Base-by-base conservation (phyloP, 1,284 basidiomycete genomes). In the Dichomitus squalens region DNA sequence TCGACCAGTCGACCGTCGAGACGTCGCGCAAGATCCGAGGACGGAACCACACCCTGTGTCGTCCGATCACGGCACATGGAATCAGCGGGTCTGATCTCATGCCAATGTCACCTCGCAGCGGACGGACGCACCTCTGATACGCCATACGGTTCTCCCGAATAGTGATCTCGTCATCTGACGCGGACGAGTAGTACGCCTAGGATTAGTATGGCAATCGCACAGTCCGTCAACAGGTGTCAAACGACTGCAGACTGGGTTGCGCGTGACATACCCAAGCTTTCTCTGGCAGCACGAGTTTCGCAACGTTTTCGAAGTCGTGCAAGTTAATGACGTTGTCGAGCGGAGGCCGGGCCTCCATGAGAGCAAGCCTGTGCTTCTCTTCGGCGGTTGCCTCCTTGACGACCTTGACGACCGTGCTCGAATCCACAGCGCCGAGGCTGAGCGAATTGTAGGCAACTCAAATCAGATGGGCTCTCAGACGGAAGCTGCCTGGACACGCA, bases 281-380 rank as follows among this genome's bases (percentile, higher is more conserved):
- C 47, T 78, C 73, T 3, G 78, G 76, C 65, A 88, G 80, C 2
- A 83, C 77, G 29, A 72, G 64, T 61, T 78, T 79, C 3, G 84
- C 83, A 14, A 87, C 76, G 23, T 77, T 78, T 73, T 91, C 88
- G 64, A 91, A 88, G 71, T 91, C 89, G 72, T 88, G 87, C 70
- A 90, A 66, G 64, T 85, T 87, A 52, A 90, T 71, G 58, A 87
- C 81, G 68, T 85, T 81, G 49, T 78, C 78, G 27, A 90, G 70
- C 1, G 80, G 72, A 1, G 87, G 87, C 54, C 78, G 76, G 31
- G 76, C 70, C 5, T 71, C 72, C 36, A 75, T 59, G 41, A 75
- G 69, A 23, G 71, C 72, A 59, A 76, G 73, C 33, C 78, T 72
- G 40, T 66, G 73, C 63, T 74, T 73, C 64, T 82, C 76, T 38